Percentiles rank a stretch among this genome's conserved stretches.
Conservation (phyloP, 257 asterid genomes). For the Fraxinus anomala region DNA sequence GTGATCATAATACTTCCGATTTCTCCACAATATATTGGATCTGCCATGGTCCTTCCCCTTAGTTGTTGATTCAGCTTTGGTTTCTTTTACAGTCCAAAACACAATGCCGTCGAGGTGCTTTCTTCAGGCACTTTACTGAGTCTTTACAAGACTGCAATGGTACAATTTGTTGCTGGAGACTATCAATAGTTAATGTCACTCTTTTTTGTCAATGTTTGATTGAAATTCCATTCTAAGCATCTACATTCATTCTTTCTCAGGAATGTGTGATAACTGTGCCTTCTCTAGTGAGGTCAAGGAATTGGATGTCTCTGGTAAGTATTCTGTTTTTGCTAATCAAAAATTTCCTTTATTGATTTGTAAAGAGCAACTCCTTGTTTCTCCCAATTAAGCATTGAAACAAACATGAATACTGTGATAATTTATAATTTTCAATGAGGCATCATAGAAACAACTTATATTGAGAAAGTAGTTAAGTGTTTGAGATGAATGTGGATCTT, state of each 20-base stretch:
- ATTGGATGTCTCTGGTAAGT: slow-evolving; percentile 79
- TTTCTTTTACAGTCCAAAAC: slow-evolving; percentile 58
- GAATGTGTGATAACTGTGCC: slow-evolving; percentile 97
- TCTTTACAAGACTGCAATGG: slow-evolving; percentile 89
- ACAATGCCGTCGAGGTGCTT: slow-evolving; percentile 88
- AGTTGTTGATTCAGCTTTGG: slow-evolving; percentile 30
- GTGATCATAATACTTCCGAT: background rate
- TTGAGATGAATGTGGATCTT: background rate
- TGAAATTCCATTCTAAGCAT: slow-evolving; percentile 23
- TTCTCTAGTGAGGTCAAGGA: slow-evolving; percentile 66
- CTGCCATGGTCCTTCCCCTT: background rate
- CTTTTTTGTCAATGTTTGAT: slow-evolving; percentile 12
- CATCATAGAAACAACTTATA: background rate
- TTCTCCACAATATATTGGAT: background rate
- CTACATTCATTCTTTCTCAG: slow-evolving; percentile 45
- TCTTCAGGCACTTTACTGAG: slow-evolving; percentile 94
- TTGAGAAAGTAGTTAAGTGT: background rate
- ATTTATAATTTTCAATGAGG: background rate
- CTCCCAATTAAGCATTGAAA: background rate
- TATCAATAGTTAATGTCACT: slow-evolving; percentile 21
- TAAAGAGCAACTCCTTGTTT: background rate
- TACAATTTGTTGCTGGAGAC: slow-evolving; percentile 32
- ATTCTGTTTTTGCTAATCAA: background rate
- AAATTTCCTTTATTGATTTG: background rate
- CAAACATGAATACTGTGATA: background rate